These are phyloP conservation scores for Nigrospora osmanthi DNA, from an alignment of 2,329 filamentous ascomycete genomes.

Conservation along the genomic window DNA sequence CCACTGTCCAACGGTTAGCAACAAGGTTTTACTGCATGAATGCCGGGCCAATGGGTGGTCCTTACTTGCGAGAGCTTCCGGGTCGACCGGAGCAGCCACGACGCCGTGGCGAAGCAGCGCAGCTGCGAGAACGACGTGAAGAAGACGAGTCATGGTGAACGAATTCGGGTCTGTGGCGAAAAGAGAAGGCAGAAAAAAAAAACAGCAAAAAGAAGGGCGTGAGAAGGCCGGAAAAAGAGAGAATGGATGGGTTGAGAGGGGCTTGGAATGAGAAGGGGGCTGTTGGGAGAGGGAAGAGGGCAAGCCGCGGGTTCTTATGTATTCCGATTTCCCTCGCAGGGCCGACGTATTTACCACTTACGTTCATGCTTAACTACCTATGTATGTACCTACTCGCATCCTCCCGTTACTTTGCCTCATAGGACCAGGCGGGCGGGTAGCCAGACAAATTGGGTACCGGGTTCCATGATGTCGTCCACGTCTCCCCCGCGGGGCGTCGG, in stretches of 20 bases:
- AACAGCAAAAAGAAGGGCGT: not conserved
- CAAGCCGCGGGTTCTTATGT: not conserved
- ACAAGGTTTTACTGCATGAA: too few relatives aligned
- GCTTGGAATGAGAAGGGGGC: not conserved
- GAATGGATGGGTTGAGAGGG: not conserved
- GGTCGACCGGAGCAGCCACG: not conserved
- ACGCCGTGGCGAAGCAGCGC: not conserved
- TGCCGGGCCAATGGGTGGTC: not conserved
- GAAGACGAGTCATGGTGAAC: slow-evolving; percentile 1
- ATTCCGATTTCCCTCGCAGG: not conserved
- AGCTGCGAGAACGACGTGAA: slow-evolving; percentile 2
- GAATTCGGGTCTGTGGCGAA: not conserved
- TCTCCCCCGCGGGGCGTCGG: too few relatives aligned
- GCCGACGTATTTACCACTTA: too few relatives aligned
- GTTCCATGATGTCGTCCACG: too few relatives aligned
- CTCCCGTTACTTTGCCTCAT: too few relatives aligned
- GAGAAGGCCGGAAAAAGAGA: not conserved
- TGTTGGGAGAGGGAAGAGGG: not conserved
- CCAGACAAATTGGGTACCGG: too few relatives aligned
- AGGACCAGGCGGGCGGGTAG: too few relatives aligned
- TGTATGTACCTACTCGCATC: too few relatives aligned
- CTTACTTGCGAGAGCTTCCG: not conserved
- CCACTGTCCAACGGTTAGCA: too few relatives aligned
- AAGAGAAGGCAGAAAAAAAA: too few relatives aligned
- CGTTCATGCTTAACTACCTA: too few relatives aligned